Evolutionary conservation across 495 filamentous ascomycete genomes (phyloP).

Genomic region (Emericellopsis terricola): DNA sequence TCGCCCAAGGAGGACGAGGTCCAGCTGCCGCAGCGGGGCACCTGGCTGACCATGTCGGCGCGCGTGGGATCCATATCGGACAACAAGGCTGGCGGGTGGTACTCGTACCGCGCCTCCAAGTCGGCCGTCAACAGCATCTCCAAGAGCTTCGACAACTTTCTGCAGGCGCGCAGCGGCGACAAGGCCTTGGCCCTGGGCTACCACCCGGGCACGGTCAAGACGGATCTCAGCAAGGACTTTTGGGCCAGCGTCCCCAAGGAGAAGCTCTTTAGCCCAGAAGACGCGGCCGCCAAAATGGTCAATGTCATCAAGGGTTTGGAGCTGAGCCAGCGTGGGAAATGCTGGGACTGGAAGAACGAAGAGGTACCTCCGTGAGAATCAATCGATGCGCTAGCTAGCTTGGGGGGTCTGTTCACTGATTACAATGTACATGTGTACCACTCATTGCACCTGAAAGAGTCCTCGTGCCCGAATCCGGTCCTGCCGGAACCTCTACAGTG

Average conservation of each 20-base stretch:
- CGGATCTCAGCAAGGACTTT: slow-evolving; percentile 52
- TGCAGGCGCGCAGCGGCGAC: slow-evolving; percentile 31
- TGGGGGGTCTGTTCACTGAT: too few species aligned
- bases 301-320: slow-evolving; percentile 27
- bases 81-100: slow-evolving; percentile 55
- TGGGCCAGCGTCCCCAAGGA: slow-evolving; percentile 41
- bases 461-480: too few species aligned
- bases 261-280: slow-evolving; percentile 43
- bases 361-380: slow-evolving; percentile 43
- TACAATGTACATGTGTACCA: neutral
- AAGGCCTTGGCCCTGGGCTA: slow-evolving; percentile 49
- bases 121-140: slow-evolving; percentile 50
- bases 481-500: too few species aligned
- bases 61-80: slow-evolving; percentile 59
- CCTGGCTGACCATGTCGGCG: slow-evolving; percentile 54
- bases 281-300: slow-evolving; percentile 41
- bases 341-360: slow-evolving; percentile 63
- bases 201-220: slow-evolving; percentile 73
- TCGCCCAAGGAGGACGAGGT: neutral
- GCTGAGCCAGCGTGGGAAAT: slow-evolving; percentile 39
- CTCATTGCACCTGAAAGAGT: too few species aligned
- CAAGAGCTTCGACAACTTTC: slow-evolving; percentile 55
- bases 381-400: too few species aligned
- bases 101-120: slow-evolving; percentile 59
- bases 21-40: slow-evolving; percentile 23